These are phyloP conservation scores for Ophiostoma sp. DNA, from an alignment of 2,329 filamentous ascomycete genomes.

Conservation along the genomic window DNA sequence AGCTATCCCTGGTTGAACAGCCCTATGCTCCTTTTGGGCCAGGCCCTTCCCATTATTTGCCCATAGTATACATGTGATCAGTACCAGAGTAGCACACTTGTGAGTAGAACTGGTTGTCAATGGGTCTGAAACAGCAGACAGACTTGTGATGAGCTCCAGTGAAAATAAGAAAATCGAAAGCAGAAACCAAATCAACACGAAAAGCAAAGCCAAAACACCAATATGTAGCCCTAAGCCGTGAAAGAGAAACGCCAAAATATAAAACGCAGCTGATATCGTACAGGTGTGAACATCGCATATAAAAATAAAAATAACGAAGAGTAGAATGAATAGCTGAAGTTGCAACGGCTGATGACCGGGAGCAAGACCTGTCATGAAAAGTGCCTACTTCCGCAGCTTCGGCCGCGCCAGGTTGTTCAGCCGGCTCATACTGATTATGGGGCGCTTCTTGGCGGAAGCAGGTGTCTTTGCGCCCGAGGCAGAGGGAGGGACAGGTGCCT, in stretches of 20 bases:
- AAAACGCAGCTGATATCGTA: conserved; percentile 16
- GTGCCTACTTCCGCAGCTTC: conserved; percentile 45
- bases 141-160: neutral
- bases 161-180: neutral
- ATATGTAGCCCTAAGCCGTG: conserved; percentile 6
- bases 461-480: conserved; percentile 29
- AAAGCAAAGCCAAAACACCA: conserved; percentile 1
- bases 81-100: conserved; percentile 2
- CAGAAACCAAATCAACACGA: neutral
- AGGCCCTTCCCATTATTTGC: neutral
- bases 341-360: neutral
- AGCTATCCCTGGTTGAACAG: conserved; percentile 13
- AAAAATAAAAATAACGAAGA: neutral
- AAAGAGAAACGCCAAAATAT: neutral
- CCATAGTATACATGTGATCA: conserved; percentile 1
- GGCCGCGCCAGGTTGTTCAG: conserved; percentile 57
- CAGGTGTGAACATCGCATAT: conserved; percentile 9
- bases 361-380: neutral
- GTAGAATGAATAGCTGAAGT: neutral
- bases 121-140: neutral
- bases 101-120: neutral
- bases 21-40: neutral
- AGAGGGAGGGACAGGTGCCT: conserved; percentile 27
- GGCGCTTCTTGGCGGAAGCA: conserved; percentile 50
- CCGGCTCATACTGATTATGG: conserved; percentile 51